Base-by-base conservation (phyloP, 345 rosid genomes). In the Brassica rapa region DNA sequence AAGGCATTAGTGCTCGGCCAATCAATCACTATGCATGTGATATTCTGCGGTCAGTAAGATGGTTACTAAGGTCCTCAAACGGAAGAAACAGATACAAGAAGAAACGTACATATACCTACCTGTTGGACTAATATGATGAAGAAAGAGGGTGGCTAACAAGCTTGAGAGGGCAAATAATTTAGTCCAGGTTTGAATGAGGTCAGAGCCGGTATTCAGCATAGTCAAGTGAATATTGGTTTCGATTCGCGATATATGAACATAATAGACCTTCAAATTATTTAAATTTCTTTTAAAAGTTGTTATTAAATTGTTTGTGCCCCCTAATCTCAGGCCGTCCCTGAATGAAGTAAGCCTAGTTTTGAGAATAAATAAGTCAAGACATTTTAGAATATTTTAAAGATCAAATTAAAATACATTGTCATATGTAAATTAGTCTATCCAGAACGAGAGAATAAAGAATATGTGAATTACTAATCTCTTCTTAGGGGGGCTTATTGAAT, bases 11-110 rank as follows among this genome's bases (percentile, higher is more conserved):
- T 72, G 84, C 79, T 30, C 6, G 83, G 60, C 90, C 78, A 65
- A 57, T 86, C 75, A 29, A 90, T 82, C 33, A 71, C 83, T 68
- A 92, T 83, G 82, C 96, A 90, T 68, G 80, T 86, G 12, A 81
- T 3, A 2, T 66, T 72, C 98, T 94, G 87, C 88, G 49, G 33
- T 32, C 6, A 0, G 37, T 12, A 55, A 73, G 12, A 62, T 9
- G 27, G 43, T 62, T 4, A 60, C 14, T 29, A 68, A 53, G 6
- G 62, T 62, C 6, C 2, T 41, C 29, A 21, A 56, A 21, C 1
- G 62, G 27, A 56, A 81, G 11, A 21, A 8, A 71, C 11, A 70
- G 16, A 46, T 27, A 39, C 4, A 6, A 9, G 8, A 35, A 8
- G 62, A 68, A 68, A 70, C 21, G 68, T 83, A 93, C 1, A 55